phyloP scores from a whole-genome alignment of 1,284 basidiomycete genomes.

The Peniophora sp. region DNA sequence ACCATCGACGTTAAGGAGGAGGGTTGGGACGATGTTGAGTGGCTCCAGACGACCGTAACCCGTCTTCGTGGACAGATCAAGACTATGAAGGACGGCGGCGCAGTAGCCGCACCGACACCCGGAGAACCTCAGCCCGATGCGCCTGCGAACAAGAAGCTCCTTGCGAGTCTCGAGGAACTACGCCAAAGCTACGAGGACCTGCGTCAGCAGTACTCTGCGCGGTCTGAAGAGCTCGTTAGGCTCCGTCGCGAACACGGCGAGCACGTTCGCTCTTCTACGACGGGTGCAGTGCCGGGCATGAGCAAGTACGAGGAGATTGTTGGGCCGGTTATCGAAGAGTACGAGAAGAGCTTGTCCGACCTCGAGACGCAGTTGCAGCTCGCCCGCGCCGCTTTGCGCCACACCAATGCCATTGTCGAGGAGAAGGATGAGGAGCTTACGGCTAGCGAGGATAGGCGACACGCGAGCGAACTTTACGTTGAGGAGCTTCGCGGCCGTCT shows the following conservation, averaged over 20 bases:
- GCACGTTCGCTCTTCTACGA: conserved; percentile 45
- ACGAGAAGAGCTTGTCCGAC: conserved; percentile 93
- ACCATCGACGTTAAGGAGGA: conserved; percentile 92
- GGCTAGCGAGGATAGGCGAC: conserved; percentile 56
- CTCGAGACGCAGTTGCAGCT: conserved; percentile 93
- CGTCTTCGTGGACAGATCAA: conserved; percentile 86
- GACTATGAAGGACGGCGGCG: conserved; percentile 59
- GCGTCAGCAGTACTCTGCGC: conserved; percentile 77
- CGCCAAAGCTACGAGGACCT: conserved; percentile 79
- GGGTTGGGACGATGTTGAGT: conserved; percentile 98
- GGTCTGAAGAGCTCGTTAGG: conserved; percentile 81
- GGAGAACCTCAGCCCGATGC: conserved; percentile 33
- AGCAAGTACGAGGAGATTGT: conserved; percentile 93
- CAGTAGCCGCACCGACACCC: conserved; percentile 12
- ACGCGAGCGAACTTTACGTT: conserved; percentile 80
- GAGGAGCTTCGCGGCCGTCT: conserved; percentile 79
- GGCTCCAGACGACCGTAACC: conserved; percentile 81
- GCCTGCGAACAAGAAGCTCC: conserved; percentile 56
- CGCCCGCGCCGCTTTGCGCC: conserved; percentile 80
- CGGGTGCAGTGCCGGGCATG: conserved; percentile 60
- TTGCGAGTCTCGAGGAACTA: conserved; percentile 70
- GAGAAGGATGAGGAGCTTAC: conserved; percentile 80
- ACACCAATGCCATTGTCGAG: conserved; percentile 86
- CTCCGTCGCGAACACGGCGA: conserved; percentile 72
- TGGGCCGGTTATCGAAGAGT: conserved; percentile 96